Percentiles rank a stretch among this genome's conserved stretches.
Conservation (phyloP, 768 basidiomycete genomes). For the Calocera cornea region DNA sequence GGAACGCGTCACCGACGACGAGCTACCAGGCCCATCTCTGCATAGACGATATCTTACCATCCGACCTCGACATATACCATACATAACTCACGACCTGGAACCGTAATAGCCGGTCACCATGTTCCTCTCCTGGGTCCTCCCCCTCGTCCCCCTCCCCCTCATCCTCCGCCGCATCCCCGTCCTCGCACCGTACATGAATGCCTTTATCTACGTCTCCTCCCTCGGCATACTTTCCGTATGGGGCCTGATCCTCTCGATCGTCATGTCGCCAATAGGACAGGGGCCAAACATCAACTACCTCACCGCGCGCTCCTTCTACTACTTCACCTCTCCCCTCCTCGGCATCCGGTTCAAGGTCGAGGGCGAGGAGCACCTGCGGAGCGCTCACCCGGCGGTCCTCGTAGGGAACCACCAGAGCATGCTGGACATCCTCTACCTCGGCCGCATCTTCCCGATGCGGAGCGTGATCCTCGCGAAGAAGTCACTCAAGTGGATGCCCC, state of each 20-base stretch:
- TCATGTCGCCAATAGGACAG: conserved; percentile 51
- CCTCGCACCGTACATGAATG: conserved; percentile 41
- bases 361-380: conserved; percentile 65
- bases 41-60: not conserved
- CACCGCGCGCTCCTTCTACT: conserved; percentile 75
- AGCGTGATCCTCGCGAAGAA: conserved; percentile 89
- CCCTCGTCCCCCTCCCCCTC: conserved; percentile 44
- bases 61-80: not conserved
- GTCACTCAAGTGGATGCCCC: conserved; percentile 67
- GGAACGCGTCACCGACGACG: not conserved
- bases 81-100: not conserved
- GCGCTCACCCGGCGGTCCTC: conserved; percentile 52
- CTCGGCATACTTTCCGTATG: conserved; percentile 57
- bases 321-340: conserved; percentile 44
- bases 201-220: conserved; percentile 57
- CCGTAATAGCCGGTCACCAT: not conserved
- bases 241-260: conserved; percentile 54
- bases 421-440: conserved; percentile 73
- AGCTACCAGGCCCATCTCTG: not conserved
- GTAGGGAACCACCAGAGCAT: conserved; percentile 90
- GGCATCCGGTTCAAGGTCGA: conserved; percentile 66
- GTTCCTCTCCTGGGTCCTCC: conserved; percentile 27
- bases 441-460: conserved; percentile 69
- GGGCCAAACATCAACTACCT: conserved; percentile 68
- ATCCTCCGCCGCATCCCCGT: conserved; percentile 46